Evolutionary conservation across 2,329 filamentous ascomycete genomes (phyloP), one percentile per base, ranked within the genome.

Genomic region (Aspergillus novofumigatus): DNA sequence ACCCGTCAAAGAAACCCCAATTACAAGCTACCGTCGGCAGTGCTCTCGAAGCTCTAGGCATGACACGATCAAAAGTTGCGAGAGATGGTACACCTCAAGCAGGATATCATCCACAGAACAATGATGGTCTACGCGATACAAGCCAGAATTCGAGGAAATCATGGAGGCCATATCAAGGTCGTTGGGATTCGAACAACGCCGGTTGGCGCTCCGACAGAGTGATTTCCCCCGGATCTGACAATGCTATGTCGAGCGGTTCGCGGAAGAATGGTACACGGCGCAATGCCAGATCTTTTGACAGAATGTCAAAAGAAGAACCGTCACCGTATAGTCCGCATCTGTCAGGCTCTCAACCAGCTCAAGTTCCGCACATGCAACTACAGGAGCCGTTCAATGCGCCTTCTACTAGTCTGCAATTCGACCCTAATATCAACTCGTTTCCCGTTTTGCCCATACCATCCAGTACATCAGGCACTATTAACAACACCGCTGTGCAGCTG

Each of bases 151-250:
- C 42, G 1, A 60, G 35, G 17, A 38, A 52, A 14, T 55, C 55
- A 42, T 67, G 64, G 64, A 60, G 62, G 32, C 63, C 64, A 2
- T 63, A 63, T 48, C 53, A 49, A 35, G 59, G 55, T 49, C 63
- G 64, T 29, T 65, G 63, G 63, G 58, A 55, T 29, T 49, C 57
- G 7, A 64, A 61, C 21, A 49, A 51, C n/a, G 45, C 54, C 9
- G 42, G 51, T 45, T 49, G 54, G 10, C 47, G 53, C 29, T 26
- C 51, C n/a, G 28, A 25, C 42, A 57, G 14, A n/a, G 8, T 20
- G 23, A 17, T 38, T 17, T 23, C 49, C 4, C 17, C 49, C 21
- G 25, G 32, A 20, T 35, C 54, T n/a, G 52, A 52, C 4, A 57
- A 51, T 26, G 35, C 32, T 35, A 38, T 47, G 23, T 21, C 53